phyloP scores from a whole-genome alignment of 257 asterid genomes.

The Perilla frutescens region DNA sequence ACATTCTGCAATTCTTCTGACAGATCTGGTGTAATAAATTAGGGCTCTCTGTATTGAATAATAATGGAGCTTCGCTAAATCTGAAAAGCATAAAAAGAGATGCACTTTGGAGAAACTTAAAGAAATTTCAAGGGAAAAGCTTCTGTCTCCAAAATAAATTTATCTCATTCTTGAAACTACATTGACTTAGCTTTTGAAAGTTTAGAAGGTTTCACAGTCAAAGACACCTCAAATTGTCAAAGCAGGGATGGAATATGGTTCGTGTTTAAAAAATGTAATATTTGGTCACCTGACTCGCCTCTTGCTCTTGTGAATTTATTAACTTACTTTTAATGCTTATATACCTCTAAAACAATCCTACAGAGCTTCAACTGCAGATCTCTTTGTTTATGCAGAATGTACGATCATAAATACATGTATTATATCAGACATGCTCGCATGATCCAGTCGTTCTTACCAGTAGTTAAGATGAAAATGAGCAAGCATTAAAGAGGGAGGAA shows the following conservation, averaged over 20 bases:
- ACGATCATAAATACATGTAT: conserved; percentile 1
- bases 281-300: neutral
- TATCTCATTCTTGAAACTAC: neutral
- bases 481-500: neutral
- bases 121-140: neutral
- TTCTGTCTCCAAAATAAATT: neutral
- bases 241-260: too few species aligned
- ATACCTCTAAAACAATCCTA: conserved; percentile 6
- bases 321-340: conserved; percentile 16
- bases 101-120: neutral
- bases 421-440: neutral
- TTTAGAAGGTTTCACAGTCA: conserved; percentile 19
- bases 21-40: conserved; percentile 32
- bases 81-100: conserved; percentile 13
- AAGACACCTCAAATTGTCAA: neutral
- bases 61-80: conserved; percentile 29
- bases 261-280: neutral
- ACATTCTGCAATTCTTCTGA: conserved; percentile 35
- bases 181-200: conserved; percentile 22
- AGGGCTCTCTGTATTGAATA: conserved; percentile 34
- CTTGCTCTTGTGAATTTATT: neutral
- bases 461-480: conserved; percentile 3
- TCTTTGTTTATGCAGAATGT: neutral
- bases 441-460: neutral
- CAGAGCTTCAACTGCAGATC: conserved; percentile 3